Percentiles rank a stretch among this genome's conserved stretches.
Conservation (phyloP, 805 yeast species). For the Spencermartinsiella europaea region DNA sequence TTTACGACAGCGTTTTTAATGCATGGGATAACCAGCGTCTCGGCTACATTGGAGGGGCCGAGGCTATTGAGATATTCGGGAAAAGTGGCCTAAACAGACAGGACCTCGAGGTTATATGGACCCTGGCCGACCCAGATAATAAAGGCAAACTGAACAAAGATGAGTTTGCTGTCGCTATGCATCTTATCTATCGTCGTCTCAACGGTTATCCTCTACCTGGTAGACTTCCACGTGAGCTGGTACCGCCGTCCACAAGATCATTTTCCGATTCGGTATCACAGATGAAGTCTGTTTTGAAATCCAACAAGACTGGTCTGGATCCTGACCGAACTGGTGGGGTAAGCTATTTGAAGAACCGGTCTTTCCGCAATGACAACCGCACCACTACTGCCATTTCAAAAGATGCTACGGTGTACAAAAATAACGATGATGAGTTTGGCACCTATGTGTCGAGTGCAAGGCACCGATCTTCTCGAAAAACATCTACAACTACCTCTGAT, state of each 20-base stretch:
- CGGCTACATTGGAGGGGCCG: constrained; percentile 73
- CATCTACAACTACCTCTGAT: constrained; percentile 1
- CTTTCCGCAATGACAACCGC: constrained; percentile 27
- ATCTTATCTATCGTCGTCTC: constrained; percentile 82
- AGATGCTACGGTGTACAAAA: constrained; percentile 59
- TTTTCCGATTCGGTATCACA: constrained; percentile 65
- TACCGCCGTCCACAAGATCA: constrained; percentile 79
- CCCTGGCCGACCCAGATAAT: constrained; percentile 73
- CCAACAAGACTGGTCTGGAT: constrained; percentile 28
- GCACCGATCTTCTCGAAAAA: constrained; percentile 43
- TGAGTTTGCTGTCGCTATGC: constrained; percentile 96
- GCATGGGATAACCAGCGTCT: constrained; percentile 71
- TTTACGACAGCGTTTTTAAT: constrained; percentile 80
- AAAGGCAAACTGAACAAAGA: constrained; percentile 81
- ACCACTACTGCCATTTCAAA: constrained; percentile 34
- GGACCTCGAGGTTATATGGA: constrained; percentile 90
- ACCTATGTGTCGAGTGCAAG: constrained; percentile 59
- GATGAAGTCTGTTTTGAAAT: constrained; percentile 60
- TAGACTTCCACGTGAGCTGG: constrained; percentile 77
- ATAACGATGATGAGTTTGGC: constrained; percentile 57
- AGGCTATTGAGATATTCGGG: constrained; percentile 80
- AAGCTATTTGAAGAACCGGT: constrained; percentile 31
- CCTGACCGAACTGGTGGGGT: constrained; percentile 25
- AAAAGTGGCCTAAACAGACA: constrained; percentile 84
- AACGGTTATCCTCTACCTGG: constrained; percentile 85